Evolutionary conservation across 1,284 basidiomycete species (phyloP).

Genomic region (Ceratobasidium papillatum): DNA sequence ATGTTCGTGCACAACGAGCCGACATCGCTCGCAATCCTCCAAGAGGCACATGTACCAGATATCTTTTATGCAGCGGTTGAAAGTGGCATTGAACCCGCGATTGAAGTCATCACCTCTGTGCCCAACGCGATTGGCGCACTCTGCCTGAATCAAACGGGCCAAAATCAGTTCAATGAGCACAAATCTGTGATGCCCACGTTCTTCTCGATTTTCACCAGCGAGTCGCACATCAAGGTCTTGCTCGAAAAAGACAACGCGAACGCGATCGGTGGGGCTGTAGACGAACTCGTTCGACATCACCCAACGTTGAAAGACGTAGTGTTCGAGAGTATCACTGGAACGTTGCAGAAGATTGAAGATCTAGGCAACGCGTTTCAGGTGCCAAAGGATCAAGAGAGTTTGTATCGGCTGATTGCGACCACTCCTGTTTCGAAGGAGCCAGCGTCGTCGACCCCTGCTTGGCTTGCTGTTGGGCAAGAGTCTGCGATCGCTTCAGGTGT

Average conservation of each 20-base stretch:
- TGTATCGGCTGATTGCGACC: conserved; percentile 63
- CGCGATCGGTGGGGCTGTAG: conserved; percentile 86
- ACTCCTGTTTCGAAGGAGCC: background rate
- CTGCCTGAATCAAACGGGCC: conserved; percentile 91
- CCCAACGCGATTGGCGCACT: conserved; percentile 97
- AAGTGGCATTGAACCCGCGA: conserved; percentile 82
- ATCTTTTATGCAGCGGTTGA: conserved; percentile 89
- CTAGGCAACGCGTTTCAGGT: conserved; percentile 69
- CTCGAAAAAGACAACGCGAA: conserved; percentile 94
- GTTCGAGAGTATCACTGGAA: conserved; percentile 75
- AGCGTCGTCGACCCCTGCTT: background rate
- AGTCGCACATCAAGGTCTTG: conserved; percentile 85
- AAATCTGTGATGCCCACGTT: conserved; percentile 85
- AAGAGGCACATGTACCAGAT: conserved; percentile 91
- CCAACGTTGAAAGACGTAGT: conserved; percentile 84
- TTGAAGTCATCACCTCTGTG: conserved; percentile 91
- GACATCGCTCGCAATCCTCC: conserved; percentile 90
- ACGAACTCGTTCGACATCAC: conserved; percentile 97
- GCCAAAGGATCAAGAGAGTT: conserved; percentile 67
- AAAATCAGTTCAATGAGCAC: conserved; percentile 80
- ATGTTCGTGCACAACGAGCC: conserved; percentile 99
- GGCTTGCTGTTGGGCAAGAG: conserved; percentile 30
- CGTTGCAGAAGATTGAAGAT: conserved; percentile 76
- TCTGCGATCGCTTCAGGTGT: conserved; percentile 27
- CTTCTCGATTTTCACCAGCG: conserved; percentile 86